Percentiles rank a stretch among this genome's conserved stretches.
Conservation (phyloP, 192 early-diverging fungal genomes). For the Chytriomyces sp. region DNA sequence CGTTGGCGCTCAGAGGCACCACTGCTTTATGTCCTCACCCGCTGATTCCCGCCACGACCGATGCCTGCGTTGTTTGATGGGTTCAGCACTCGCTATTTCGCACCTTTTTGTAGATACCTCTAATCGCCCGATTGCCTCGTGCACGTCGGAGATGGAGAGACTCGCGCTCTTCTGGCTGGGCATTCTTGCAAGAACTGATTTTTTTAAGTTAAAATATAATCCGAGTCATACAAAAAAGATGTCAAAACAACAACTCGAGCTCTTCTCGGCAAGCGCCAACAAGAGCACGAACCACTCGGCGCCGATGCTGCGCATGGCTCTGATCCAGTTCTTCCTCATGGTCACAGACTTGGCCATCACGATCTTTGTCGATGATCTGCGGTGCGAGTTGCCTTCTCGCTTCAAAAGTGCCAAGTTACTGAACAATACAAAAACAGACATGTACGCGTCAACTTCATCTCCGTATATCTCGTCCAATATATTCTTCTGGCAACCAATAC, state of each 20-base stretch:
- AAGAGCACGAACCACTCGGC: slow-evolving; percentile 11
- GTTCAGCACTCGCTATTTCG: too few relatives aligned
- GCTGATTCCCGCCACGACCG: slow-evolving; percentile 14
- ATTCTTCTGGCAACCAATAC: slow-evolving; percentile 45
- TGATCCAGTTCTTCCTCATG: slow-evolving; percentile 43
- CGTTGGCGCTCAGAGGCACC: too few relatives aligned
- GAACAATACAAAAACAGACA: slow-evolving; percentile 13
- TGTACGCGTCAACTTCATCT: slow-evolving; percentile 42
- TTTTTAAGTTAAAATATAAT: too few relatives aligned
- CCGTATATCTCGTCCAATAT: slow-evolving; percentile 50
- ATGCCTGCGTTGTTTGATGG: too few relatives aligned
- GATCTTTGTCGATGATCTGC: slow-evolving; percentile 44
- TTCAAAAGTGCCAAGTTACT: background rate
- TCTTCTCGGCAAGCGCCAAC: slow-evolving; percentile 15
- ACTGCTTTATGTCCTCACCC: background rate
- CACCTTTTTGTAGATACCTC: too few relatives aligned
- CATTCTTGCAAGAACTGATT: too few relatives aligned
- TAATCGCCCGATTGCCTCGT: too few relatives aligned
- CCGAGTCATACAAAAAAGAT: background rate
- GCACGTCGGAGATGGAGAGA: too few relatives aligned
- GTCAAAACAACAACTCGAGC: background rate
- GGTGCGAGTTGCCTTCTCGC: background rate
- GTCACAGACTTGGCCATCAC: slow-evolving; percentile 41
- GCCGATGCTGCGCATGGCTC: slow-evolving; percentile 33
- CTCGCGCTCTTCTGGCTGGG: too few relatives aligned